Conservation (phyloP, 768 basidiomycete genomes). For the Rubroboletus pulcherrimus region DNA sequence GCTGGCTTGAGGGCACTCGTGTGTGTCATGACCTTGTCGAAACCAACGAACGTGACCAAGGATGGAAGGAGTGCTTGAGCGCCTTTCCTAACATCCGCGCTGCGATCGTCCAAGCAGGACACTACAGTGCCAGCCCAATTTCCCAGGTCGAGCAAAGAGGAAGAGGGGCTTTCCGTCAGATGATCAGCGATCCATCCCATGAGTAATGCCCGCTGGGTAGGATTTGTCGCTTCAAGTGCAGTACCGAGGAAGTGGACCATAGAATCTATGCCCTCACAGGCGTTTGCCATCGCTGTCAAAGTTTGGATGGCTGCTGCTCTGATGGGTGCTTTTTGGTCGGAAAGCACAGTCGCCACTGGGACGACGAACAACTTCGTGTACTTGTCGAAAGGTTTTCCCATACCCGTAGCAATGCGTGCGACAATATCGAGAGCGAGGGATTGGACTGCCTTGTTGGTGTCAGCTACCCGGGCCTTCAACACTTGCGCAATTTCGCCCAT, state of each 20-base stretch:
- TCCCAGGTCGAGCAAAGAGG: slow-evolving; percentile 61
- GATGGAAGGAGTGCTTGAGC: slow-evolving; percentile 78
- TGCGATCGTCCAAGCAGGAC: slow-evolving; percentile 85
- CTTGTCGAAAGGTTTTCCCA: slow-evolving; percentile 96
- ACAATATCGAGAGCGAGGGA: slow-evolving; percentile 86
- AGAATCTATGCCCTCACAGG: slow-evolving; percentile 79
- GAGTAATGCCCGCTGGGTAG: slow-evolving; percentile 76
- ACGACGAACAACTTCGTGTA: slow-evolving; percentile 71
- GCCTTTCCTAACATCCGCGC: slow-evolving; percentile 85
- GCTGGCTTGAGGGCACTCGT: slow-evolving; percentile 89
- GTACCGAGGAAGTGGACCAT: slow-evolving; percentile 77
- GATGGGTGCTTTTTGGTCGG: slow-evolving; percentile 90
- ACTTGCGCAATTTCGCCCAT: slow-evolving; percentile 93
- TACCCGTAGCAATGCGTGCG: slow-evolving; percentile 83
- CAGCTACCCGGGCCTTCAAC: slow-evolving; percentile 82
- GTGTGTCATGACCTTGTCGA: slow-evolving; percentile 81
- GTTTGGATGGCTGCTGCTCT: slow-evolving; percentile 75
- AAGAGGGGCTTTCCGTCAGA: slow-evolving; percentile 62
- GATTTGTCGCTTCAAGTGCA: slow-evolving; percentile 83
- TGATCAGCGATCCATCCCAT: slow-evolving; percentile 78
- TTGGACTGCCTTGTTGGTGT: slow-evolving; percentile 95
- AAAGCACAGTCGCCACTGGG: slow-evolving; percentile 77
- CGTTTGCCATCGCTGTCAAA: slow-evolving; percentile 77
- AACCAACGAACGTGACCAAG: slow-evolving; percentile 72
- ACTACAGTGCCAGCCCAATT: slow-evolving; percentile 65